Evolutionary conservation across 2,329 filamentous ascomycete species (phyloP).

Genomic region (Berkeleyomyces basicola): DNA sequence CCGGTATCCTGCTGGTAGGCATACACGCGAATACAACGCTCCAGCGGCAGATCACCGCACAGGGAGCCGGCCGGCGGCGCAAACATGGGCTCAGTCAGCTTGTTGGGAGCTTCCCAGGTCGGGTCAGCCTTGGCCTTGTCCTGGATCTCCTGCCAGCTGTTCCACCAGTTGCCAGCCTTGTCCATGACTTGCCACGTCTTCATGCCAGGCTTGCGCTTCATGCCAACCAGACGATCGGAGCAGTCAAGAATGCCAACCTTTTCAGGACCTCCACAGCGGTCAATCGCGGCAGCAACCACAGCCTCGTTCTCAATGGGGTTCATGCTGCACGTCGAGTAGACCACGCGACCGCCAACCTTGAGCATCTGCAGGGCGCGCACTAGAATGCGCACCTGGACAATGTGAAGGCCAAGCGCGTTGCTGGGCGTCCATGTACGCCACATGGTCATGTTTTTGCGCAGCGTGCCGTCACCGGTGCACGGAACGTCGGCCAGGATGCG

Average conservation of each 20-base stretch:
- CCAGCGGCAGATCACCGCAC: slow-evolving; percentile 54
- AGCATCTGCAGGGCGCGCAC: slow-evolving; percentile 89
- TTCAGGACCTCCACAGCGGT: slow-evolving; percentile 65
- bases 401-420: slow-evolving; percentile 72
- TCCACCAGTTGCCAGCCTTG: slow-evolving; percentile 63
- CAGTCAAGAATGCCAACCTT: slow-evolving; percentile 80
- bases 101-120: slow-evolving; percentile 39
- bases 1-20: slow-evolving; percentile 92
- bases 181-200: slow-evolving; percentile 84
- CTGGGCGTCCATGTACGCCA: slow-evolving; percentile 92
- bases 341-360: slow-evolving; percentile 82
- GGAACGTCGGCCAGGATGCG: slow-evolving; percentile 92
- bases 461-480: slow-evolving; percentile 87
- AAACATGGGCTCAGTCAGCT: slow-evolving; percentile 73
- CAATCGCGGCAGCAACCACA: slow-evolving; percentile 73
- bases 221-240: slow-evolving; percentile 54
- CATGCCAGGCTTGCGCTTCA: slow-evolving; percentile 64
- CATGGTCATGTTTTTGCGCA: slow-evolving; percentile 80
- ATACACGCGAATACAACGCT: slow-evolving; percentile 86
- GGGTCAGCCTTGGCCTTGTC: slow-evolving; percentile 45
- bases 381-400: slow-evolving; percentile 76
- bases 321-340: slow-evolving; percentile 98
- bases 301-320: slow-evolving; percentile 97
- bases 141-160: slow-evolving; percentile 66
- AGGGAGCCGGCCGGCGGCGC: slow-evolving; percentile 37